A percentile compares a stretch with the other conserved stretches of the same genome.
Conservation (phyloP, 352 stramenopile genomes). For the Halophytophthora polymorphica region DNA sequence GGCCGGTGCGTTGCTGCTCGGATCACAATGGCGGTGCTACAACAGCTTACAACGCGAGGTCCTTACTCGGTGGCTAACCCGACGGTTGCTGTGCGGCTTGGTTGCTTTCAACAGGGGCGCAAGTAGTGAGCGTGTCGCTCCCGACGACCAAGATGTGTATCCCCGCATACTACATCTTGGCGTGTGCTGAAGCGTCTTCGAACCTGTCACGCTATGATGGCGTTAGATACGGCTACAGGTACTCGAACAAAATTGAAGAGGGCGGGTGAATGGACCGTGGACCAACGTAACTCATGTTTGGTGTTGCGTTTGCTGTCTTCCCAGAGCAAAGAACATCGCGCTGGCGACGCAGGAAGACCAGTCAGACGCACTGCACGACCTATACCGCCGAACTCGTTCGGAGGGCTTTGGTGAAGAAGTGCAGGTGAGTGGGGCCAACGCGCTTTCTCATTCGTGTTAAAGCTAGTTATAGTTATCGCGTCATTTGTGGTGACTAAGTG, state of each 20-base stretch:
- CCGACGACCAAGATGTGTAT: slow-evolving; percentile 87
- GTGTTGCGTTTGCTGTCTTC: slow-evolving; percentile 1
- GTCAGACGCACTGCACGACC: slow-evolving; percentile 76
- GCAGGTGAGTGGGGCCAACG: slow-evolving; percentile 38
- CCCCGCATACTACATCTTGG: slow-evolving; percentile 97
- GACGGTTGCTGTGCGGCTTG: not conserved
- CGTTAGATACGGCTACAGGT: slow-evolving; percentile 89
- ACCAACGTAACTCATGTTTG: no score
- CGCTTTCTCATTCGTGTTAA: no score
- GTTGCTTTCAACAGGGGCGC: slow-evolving; percentile 31
- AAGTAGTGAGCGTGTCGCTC: slow-evolving; percentile 74
- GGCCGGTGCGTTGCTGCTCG: slow-evolving; percentile 26
- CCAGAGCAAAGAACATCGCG: slow-evolving; percentile 50
- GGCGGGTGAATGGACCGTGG: no score
- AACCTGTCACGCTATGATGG: slow-evolving; percentile 98
- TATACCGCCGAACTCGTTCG: slow-evolving; percentile 85
- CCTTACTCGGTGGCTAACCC: no score
- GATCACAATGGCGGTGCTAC: not conserved
- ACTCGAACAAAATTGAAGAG: not conserved
- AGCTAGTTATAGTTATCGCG: not conserved
- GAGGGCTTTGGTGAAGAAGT: slow-evolving; percentile 92
- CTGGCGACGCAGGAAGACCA: slow-evolving; percentile 55
- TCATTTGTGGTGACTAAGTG: not conserved
- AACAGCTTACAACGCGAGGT: not conserved
- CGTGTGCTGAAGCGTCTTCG: slow-evolving; percentile 96